These are phyloP conservation scores for Scheffersomyces cryptocercus DNA, from an alignment of 1,139 yeast species.

Conservation along the genomic window DNA sequence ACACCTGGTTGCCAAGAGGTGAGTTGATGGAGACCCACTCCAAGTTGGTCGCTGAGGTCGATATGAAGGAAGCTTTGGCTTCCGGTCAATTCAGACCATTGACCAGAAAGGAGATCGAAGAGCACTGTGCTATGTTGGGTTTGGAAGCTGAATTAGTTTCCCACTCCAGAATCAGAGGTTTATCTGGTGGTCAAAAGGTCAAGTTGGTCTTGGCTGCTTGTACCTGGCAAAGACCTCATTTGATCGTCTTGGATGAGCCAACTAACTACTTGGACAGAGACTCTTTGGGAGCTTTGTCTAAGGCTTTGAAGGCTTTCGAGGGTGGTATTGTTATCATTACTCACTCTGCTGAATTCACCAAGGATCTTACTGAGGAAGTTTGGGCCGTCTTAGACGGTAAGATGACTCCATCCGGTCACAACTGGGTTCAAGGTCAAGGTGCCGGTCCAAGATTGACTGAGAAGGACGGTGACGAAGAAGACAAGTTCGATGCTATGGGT, in stretches of 20 bases:
- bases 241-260: slow-evolving; percentile 98
- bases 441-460: slow-evolving; percentile 96
- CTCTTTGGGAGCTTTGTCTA: slow-evolving; percentile 98
- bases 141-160: slow-evolving; percentile 98
- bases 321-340: slow-evolving; percentile 99
- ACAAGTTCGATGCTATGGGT: slow-evolving; percentile 99
- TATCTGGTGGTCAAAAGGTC: slow-evolving; percentile 99
- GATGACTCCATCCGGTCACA: slow-evolving; percentile 99
- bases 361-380: slow-evolving; percentile 98
- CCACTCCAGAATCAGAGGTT: slow-evolving; percentile 99
- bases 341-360: slow-evolving; percentile 99
- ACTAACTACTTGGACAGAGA: slow-evolving; percentile 99
- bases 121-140: slow-evolving; percentile 98
- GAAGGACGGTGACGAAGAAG: slow-evolving; percentile 97
- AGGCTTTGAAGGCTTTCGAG: slow-evolving; percentile 97
- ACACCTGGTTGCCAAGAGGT: slow-evolving; percentile 99
- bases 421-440: slow-evolving; percentile 99
- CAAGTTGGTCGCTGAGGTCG: slow-evolving; percentile 99
- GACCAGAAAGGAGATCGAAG: slow-evolving; percentile 99
- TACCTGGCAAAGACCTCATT: slow-evolving; percentile 99
- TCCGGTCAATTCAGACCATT: slow-evolving; percentile 99
- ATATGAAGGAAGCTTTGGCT: slow-evolving; percentile 99
- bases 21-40: slow-evolving; percentile 98
- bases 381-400: slow-evolving; percentile 98
- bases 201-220: slow-evolving; percentile 99